Evolutionary conservation across 306 rosid species (phyloP).

Genomic region (Cicer chorassanicum): DNA sequence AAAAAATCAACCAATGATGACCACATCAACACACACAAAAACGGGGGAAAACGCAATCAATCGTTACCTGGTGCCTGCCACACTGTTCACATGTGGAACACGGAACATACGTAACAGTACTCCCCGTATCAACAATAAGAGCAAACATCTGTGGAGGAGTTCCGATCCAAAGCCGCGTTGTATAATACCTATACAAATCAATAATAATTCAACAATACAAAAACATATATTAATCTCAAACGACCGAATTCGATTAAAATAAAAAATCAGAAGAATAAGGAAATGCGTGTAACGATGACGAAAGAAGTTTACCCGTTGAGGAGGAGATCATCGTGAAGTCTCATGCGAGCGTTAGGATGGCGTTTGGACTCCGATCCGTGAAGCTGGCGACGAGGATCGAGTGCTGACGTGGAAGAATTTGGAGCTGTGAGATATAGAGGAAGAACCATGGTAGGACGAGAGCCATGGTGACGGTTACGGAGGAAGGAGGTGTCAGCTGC

Average conservation of each 20-base stretch:
- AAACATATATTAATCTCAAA: slow-evolving; percentile 9
- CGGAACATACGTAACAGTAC: slow-evolving; percentile 95
- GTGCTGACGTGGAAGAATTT: slow-evolving; percentile 48
- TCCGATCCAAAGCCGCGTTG: slow-evolving; percentile 93
- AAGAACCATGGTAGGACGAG: slow-evolving; percentile 71
- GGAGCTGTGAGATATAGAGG: slow-evolving; percentile 72
- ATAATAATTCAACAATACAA: slow-evolving; percentile 21
- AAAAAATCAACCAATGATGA: slow-evolving; percentile 32
- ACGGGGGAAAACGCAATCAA: neutral
- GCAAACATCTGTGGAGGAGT: slow-evolving; percentile 93
- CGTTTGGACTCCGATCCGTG: slow-evolving; percentile 59
- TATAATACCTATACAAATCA: slow-evolving; percentile 65
- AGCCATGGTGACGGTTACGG: slow-evolving; percentile 39
- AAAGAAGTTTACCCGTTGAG: slow-evolving; percentile 68
- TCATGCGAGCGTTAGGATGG: slow-evolving; percentile 84
- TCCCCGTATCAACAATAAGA: slow-evolving; percentile 94
- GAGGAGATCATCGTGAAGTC: slow-evolving; percentile 94
- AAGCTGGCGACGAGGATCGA: slow-evolving; percentile 69
- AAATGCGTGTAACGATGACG: neutral
- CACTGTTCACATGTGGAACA: slow-evolving; percentile 83
- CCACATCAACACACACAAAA: neutral
- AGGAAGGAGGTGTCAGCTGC: slow-evolving; percentile 48
- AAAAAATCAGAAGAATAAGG: neutral
- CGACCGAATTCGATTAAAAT: neutral
- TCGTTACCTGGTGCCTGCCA: slow-evolving; percentile 68